Conservation (phyloP, 257 asterid genomes). For the Linderniella brevidens region DNA sequence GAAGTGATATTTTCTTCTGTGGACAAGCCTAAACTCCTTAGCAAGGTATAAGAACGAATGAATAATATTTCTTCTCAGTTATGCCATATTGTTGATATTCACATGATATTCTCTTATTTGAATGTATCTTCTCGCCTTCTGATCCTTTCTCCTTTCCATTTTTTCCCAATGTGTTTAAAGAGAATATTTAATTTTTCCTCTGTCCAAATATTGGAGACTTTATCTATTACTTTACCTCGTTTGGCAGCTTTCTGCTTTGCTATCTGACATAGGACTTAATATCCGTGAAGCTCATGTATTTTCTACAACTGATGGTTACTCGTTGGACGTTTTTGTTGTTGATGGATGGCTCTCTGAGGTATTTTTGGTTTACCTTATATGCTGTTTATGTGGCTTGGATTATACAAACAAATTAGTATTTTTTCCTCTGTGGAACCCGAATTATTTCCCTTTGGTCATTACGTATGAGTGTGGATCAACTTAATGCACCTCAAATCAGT, state of each 20-base stretch:
- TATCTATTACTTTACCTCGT: slow-evolving; percentile 5
- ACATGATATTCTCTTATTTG: too few species aligned
- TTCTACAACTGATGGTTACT: slow-evolving; percentile 83
- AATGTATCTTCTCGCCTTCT: too few species aligned
- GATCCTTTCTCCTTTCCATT: background rate
- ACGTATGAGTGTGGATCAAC: too few species aligned
- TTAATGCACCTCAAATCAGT: too few species aligned
- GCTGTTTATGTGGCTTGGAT: background rate
- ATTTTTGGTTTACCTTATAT: slow-evolving; percentile 6
- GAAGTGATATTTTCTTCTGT: slow-evolving; percentile 76
- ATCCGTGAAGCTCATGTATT: slow-evolving; percentile 98
- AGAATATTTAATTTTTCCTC: background rate
- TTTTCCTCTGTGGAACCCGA: too few species aligned
- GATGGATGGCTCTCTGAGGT: slow-evolving; percentile 97
- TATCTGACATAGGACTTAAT: slow-evolving; percentile 84
- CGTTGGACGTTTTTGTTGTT: slow-evolving; percentile 82
- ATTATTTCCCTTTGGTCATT: too few species aligned
- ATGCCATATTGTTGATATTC: too few species aligned
- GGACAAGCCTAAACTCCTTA: slow-evolving; percentile 92
- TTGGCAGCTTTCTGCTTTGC: slow-evolving; percentile 88
- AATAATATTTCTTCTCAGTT: too few species aligned
- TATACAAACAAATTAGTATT: background rate
- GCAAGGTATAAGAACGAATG: slow-evolving; percentile 42
- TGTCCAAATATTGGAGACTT: slow-evolving; percentile 1
- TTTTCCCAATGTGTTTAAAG: background rate